Base-by-base conservation (phyloP, 2,329 filamentous ascomycete genomes). In the Hawksworthiomyces lignivorus region DNA sequence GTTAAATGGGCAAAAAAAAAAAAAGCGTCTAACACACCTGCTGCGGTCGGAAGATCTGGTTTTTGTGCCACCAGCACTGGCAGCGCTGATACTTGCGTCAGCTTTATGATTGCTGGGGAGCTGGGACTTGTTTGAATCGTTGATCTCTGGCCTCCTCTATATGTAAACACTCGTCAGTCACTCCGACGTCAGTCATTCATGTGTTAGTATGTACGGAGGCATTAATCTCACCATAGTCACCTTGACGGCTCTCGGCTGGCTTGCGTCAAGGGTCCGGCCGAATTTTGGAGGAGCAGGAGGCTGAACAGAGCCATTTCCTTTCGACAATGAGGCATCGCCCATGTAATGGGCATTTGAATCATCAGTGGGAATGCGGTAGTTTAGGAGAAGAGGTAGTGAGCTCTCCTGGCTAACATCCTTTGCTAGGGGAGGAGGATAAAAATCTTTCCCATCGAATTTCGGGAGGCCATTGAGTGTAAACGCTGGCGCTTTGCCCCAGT, bases 391-490 rank as follows among this genome's bases (percentile, higher is more conserved):
- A 4, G 17, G 14, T 0, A 17, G 29, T 11, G 20, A 21, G 8
- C 33, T 41, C 11, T 30, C 36, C 2, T 30, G 24, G 2, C 21
- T 15, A 2, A 11, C 10, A 4, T 44, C 30, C n/a, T 34, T 42
- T 10, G 17, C 21, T 2, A 74, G 73, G 1, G 76, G 79, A 4
- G 73, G 61, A 22, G 71, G 73, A 47, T 80, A 81, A 50, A 81
- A 81, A 54, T 80, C 69, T 54, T 77, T 79, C 19, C 78, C 77
- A 49, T 82, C 77, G 50, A 77, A 82, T 55, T 77, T 80, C 26
- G 77, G 77, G 30, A 80, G 60, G 3, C 75, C 73, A 26, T 62
- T 65, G 36, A 70, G 64, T 11, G 66, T 63, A 48, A 69, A 66
- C 22, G 60, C 64, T 31, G 75, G 68, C 14, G 72, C 69, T 32